These are phyloP conservation scores for Calocybe indica DNA, from an alignment of 768 basidiomycete genomes.

Conservation along the genomic window DNA sequence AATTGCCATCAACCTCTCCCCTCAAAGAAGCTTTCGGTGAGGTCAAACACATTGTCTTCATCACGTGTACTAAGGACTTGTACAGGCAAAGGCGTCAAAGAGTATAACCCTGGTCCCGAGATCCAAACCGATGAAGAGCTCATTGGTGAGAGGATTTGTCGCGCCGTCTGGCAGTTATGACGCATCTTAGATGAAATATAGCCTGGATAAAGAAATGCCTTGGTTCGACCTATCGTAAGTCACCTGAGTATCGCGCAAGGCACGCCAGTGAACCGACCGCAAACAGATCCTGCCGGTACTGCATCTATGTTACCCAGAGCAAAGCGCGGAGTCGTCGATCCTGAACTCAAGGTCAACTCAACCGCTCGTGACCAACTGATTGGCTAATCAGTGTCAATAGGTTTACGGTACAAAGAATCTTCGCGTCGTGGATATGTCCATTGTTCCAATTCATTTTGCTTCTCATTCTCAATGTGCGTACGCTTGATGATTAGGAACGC, in stretches of 20 bases:
- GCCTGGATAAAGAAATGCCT: slow-evolving; percentile 7
- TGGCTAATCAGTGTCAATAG: slow-evolving; percentile 11
- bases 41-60: neutral
- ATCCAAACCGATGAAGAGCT: slow-evolving; percentile 27
- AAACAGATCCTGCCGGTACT: slow-evolving; percentile 39
- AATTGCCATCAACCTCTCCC: slow-evolving; percentile 11
- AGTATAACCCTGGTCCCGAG: slow-evolving; percentile 27
- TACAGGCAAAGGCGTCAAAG: slow-evolving; percentile 7
- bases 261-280: neutral
- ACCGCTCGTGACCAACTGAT: too few relatives aligned
- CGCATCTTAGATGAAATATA: slow-evolving; percentile 7
- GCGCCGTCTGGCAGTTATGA: neutral
- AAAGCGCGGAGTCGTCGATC: slow-evolving; percentile 46
- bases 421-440: slow-evolving; percentile 49
- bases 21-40: slow-evolving; percentile 13
- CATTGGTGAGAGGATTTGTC: slow-evolving; percentile 13
- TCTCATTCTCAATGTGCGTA: slow-evolving; percentile 38
- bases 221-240: slow-evolving; percentile 5
- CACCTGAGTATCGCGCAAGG: neutral
- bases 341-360: slow-evolving; percentile 30
- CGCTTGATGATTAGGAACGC: neutral
- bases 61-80: too few relatives aligned
- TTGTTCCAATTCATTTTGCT: slow-evolving; percentile 45
- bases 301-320: slow-evolving; percentile 50
- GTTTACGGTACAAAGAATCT: slow-evolving; percentile 55